These are phyloP conservation scores for Plasmodium chabaudi DNA, from an alignment of 169 alveolate species.

Conservation along the genomic window DNA sequence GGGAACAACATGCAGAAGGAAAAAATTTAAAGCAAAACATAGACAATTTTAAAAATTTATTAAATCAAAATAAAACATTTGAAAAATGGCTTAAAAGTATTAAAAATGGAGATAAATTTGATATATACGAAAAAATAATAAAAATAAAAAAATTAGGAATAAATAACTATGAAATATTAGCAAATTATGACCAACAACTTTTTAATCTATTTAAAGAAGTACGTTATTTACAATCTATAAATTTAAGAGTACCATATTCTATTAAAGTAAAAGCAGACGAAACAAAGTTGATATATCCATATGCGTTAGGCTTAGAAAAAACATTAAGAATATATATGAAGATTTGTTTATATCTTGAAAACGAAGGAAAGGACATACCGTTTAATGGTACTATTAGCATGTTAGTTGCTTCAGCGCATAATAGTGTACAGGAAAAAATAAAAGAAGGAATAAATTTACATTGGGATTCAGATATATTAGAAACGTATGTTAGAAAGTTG, in stretches of 20 bases:
- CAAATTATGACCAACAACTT: constrained; percentile 78
- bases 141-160: constrained; percentile 66
- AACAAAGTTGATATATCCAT: constrained; percentile 93
- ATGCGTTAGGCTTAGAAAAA: constrained; percentile 86
- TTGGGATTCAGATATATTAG: constrained; percentile 82
- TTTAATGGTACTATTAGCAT: constrained; percentile 45
- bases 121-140: constrained; percentile 72
- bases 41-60: constrained; percentile 91
- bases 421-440: constrained; percentile 74
- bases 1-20: constrained; percentile 96
- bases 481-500: constrained; percentile 78
- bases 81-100: constrained; percentile 76
- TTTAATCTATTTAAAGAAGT: constrained; percentile 83
- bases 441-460: constrained; percentile 80
- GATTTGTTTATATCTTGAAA: constrained; percentile 68
- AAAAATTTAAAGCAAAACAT: constrained; percentile 93
- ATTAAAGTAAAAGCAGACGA: constrained; percentile 93
- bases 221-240: constrained; percentile 85
- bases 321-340: constrained; percentile 89
- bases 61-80: constrained; percentile 86
- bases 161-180: constrained; percentile 79
- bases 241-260: constrained; percentile 90
- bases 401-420: constrained; percentile 74
- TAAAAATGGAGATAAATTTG: constrained; percentile 71
- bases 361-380: constrained; percentile 45